Conservation (phyloP, 139 green algal genomes). For the Gonium pectorale region DNA sequence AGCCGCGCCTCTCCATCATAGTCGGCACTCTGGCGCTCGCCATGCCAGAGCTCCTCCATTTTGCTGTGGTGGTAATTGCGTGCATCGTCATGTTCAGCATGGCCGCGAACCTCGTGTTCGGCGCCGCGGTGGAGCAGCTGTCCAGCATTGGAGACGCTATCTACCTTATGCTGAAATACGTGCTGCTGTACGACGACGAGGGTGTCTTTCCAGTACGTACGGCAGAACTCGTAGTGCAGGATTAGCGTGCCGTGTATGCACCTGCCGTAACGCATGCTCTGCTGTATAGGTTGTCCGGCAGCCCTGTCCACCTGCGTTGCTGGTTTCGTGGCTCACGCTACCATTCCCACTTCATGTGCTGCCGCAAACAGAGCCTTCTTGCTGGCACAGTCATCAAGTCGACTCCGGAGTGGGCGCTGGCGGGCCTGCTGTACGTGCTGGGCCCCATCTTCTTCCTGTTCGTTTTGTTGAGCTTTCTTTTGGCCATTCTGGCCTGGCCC, state of each 20-base stretch:
- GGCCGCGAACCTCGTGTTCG: constrained; percentile 5
- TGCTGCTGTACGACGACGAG: constrained; percentile 13
- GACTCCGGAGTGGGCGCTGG: neutral
- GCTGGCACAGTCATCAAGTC: no score
- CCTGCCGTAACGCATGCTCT: no score
- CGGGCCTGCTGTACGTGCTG: neutral
- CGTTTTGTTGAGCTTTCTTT: constrained; percentile 16
- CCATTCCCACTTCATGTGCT: no score
- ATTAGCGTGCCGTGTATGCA: no score
- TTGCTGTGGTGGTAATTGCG: constrained; percentile 21
- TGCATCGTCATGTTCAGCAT: constrained; percentile 24
- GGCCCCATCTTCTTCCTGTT: constrained; percentile 33
- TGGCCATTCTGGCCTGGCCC: constrained; percentile 14
- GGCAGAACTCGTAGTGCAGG: no score
- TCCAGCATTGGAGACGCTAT: neutral
- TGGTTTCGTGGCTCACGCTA: no score
- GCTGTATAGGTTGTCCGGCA: no score
- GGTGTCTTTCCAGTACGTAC: neutral
- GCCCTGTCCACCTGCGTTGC: no score
- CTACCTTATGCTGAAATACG: constrained; percentile 20
- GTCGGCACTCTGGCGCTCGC: constrained; percentile 22
- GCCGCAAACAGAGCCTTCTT: no score
- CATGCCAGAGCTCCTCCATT: constrained; percentile 46
- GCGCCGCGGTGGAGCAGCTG: constrained; percentile 5
- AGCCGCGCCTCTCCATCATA: constrained; percentile 50